Base-by-base conservation (phyloP, 805 yeast genomes). In the Kurtzmaniella cleridarum region DNA sequence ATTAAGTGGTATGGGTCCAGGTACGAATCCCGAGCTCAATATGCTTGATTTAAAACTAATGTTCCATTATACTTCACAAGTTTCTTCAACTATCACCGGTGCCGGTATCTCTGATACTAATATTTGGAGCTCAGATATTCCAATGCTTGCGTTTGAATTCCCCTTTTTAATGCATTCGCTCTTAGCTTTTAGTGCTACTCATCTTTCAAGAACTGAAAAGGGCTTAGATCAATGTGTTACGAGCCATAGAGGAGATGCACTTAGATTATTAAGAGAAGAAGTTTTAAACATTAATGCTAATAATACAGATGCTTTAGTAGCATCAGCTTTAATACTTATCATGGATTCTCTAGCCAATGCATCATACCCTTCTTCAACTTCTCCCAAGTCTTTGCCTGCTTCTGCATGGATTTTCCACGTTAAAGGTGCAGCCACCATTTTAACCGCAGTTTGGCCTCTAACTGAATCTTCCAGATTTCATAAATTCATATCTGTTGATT, bases 351-450 rank as follows among this genome's bases (percentile, higher is more conserved):
- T 88, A 47, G 97, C 97, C 3, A 90, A 90, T 60, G 97, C 96
- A 0, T 77, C 81, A 2, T 65, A 75, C 34, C 95, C 78, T 33
- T 55, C 60, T 33, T 60, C 64, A 27, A 64, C 70, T 2, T 62
- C 69, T 3, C 69, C 79, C 3, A 76, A 75, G 47, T 81, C 89
- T 2, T 60, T 89, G 41, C 95, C 96, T 1, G 90, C 97, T 2
- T 81, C 93, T 3, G 95, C 97, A 0, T 91, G 98, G 98, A 81
- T 91, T 41, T 93, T 87, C 68, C 97, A 91, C 54, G 96, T 91
- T 10, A 85, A 93, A 50, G 98, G 97, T 26, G 96, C 97, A 0
- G 96, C 96, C 5, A 90, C 97, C 0, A 91, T 91, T 39, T 69
- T 91, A 36, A 85, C 96, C 1, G 95, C 96, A 1, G 96, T 90